These are phyloP conservation scores for Penicillium olsonii DNA, from an alignment of 2,329 filamentous ascomycete genomes.

Conservation along the genomic window DNA sequence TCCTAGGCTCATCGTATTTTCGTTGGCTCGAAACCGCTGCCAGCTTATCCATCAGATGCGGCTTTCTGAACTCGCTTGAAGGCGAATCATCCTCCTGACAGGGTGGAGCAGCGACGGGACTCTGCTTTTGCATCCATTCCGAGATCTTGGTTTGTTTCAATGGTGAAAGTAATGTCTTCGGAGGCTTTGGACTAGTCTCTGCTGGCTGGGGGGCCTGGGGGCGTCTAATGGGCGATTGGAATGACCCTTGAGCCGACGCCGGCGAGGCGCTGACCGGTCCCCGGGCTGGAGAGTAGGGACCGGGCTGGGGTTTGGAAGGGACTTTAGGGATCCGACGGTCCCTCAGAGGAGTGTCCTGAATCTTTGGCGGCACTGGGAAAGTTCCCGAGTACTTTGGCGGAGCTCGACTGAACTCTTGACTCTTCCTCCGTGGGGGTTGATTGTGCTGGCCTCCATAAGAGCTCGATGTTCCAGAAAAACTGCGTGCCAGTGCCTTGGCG, in stretches of 20 bases:
- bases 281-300: neutral
- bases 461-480: neutral
- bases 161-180: neutral
- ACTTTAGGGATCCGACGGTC: neutral
- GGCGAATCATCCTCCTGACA: neutral
- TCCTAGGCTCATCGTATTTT: conserved; percentile 17
- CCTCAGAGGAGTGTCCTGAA: neutral
- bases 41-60: conserved; percentile 17
- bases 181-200: neutral
- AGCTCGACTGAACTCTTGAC: neutral
- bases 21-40: conserved; percentile 15
- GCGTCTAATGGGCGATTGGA: neutral
- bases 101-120: neutral
- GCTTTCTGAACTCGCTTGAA: conserved; percentile 4
- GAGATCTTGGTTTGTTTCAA: neutral
- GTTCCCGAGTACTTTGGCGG: neutral
- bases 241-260: neutral
- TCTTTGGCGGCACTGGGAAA: neutral
- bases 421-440: neutral
- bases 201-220: neutral
- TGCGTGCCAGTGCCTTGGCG: neutral
- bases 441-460: neutral
- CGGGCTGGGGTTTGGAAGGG: neutral
- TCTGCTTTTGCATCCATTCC: neutral
- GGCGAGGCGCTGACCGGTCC: neutral